These are phyloP conservation scores for Stemphylium vesicarium DNA, from an alignment of 2,329 filamentous ascomycete genomes.

Conservation along the genomic window DNA sequence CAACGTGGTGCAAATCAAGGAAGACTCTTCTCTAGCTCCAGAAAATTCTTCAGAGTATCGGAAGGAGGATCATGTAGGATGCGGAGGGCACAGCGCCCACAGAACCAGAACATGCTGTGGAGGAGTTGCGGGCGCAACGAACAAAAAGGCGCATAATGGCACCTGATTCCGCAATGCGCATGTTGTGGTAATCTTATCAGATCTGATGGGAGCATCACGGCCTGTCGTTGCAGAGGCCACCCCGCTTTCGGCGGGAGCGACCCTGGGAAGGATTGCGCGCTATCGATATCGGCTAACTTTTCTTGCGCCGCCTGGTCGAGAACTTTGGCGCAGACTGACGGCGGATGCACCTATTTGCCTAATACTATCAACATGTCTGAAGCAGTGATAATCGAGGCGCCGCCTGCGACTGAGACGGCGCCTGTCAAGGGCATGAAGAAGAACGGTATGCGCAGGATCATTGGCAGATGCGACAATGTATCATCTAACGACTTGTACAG, in stretches of 20 bases:
- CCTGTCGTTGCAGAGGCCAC: conserved; percentile 14
- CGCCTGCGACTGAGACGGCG: conserved; percentile 45
- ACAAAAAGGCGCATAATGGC: conserved; percentile 18
- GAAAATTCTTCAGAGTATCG: conserved; percentile 25
- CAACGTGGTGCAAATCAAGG: conserved; percentile 25
- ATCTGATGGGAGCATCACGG: conserved; percentile 30
- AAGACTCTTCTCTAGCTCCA: conserved; percentile 39
- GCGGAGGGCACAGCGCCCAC: conserved; percentile 24
- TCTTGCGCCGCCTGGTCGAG: conserved; percentile 28
- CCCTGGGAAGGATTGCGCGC: neutral
- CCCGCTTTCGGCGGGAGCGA: conserved; percentile 13
- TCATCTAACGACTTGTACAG: conserved; percentile 56
- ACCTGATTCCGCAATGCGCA: neutral
- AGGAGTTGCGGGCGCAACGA: conserved; percentile 21
- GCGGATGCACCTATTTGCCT: conserved; percentile 12
- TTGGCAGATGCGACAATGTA: conserved; percentile 2
- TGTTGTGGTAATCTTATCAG: conserved; percentile 28
- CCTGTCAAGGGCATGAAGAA: conserved; percentile 70
- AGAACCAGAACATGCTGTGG: conserved; percentile 17
- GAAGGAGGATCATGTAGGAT: conserved; percentile 23
- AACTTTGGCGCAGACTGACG: conserved; percentile 14
- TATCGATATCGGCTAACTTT: conserved; percentile 39
- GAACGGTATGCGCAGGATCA: conserved; percentile 67
- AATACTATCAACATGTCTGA: conserved; percentile 38
- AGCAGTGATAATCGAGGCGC: conserved; percentile 50